Percentiles rank a stretch among this genome's conserved stretches.
Evolutionary conservation across 495 filamentous ascomycete species (phyloP).

Genomic region (Penicillium lividum): DNA sequence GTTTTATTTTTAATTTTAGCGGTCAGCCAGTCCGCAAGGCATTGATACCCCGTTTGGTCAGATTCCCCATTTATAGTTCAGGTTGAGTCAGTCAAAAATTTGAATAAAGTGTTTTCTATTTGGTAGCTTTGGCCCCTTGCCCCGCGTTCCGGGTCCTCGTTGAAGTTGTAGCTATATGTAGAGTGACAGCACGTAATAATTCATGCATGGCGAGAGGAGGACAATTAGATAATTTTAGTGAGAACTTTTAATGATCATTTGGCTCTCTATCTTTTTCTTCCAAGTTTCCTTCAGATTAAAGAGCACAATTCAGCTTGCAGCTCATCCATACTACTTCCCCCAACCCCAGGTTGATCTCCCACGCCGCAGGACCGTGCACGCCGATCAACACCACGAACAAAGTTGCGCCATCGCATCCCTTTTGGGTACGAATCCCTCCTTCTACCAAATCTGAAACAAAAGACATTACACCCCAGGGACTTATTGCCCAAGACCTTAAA

Average conservation of each 20-base stretch:
- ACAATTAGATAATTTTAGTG: not conserved
- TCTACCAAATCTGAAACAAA: not conserved
- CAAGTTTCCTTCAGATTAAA: not conserved
- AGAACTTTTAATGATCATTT: not conserved
- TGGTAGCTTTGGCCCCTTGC: conserved; percentile 10
- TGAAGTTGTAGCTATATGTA: not conserved
- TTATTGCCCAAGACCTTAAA: not conserved
- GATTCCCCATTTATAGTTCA: not conserved
- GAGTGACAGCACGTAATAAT: not conserved
- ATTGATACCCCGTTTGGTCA: conserved; percentile 5
- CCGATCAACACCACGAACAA: conserved; percentile 19
- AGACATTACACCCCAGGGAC: not conserved
- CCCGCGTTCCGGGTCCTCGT: conserved; percentile 10
- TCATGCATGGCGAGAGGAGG: not conserved
- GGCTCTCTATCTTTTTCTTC: not conserved
- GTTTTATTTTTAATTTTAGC: conserved; percentile 4
- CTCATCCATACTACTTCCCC: not conserved
- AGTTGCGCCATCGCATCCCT: conserved; percentile 9
- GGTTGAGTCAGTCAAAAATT: not conserved
- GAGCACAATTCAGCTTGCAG: not conserved
- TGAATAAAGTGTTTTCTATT: not conserved
- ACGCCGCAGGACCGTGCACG: conserved; percentile 12
- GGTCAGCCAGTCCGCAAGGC: conserved; percentile 4
- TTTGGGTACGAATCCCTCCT: not conserved
- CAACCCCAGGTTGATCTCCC: conserved; percentile 13